Evolutionary conservation across 108 stramenopile species (phyloP).

Genomic region (Fragilariopsis cylindrus): DNA sequence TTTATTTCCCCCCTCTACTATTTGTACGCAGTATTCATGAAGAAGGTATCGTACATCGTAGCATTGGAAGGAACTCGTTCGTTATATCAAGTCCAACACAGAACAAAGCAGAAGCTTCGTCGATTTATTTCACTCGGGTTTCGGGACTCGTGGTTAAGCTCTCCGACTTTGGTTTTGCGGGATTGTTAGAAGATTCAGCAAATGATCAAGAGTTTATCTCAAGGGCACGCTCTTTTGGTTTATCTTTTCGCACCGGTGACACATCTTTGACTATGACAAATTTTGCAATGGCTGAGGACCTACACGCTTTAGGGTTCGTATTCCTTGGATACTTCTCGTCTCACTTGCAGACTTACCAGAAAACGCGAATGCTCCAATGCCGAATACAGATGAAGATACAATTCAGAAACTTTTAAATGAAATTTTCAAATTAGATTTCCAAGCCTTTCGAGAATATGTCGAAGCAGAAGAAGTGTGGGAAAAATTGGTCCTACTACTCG

Average conservation of each 20-base stretch:
- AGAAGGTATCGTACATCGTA: slow-evolving; percentile 73
- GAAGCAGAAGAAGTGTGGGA: slow-evolving; percentile 79
- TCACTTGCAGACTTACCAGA: slow-evolving; percentile 63
- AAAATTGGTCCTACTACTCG: slow-evolving; percentile 61
- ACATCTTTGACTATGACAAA: slow-evolving; percentile 33
- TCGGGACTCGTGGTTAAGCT: slow-evolving; percentile 54
- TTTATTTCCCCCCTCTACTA: neutral
- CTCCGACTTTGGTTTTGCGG: slow-evolving; percentile 77
- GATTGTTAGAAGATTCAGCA: slow-evolving; percentile 48
- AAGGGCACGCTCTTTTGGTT: slow-evolving; percentile 67
- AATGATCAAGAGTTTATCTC: slow-evolving; percentile 61
- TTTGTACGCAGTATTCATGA: slow-evolving; percentile 50
- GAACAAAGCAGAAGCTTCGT: slow-evolving; percentile 73
- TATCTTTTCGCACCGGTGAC: slow-evolving; percentile 40
- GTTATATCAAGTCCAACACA: slow-evolving; percentile 51
- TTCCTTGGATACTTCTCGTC: slow-evolving; percentile 68
- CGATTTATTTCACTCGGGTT: slow-evolving; percentile 45
- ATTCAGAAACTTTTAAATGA: slow-evolving; percentile 73
- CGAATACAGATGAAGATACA: slow-evolving; percentile 81
- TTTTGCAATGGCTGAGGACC: slow-evolving; percentile 83
- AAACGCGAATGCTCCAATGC: slow-evolving; percentile 48
- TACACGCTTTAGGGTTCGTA: slow-evolving; percentile 86
- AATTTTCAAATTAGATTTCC: slow-evolving; percentile 81
- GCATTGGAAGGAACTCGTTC: slow-evolving; percentile 67
- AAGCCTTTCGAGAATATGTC: slow-evolving; percentile 77